phyloP scores from a whole-genome alignment of 2,329 filamentous ascomycete genomes.

The Colletotrichum higginsianum region DNA sequence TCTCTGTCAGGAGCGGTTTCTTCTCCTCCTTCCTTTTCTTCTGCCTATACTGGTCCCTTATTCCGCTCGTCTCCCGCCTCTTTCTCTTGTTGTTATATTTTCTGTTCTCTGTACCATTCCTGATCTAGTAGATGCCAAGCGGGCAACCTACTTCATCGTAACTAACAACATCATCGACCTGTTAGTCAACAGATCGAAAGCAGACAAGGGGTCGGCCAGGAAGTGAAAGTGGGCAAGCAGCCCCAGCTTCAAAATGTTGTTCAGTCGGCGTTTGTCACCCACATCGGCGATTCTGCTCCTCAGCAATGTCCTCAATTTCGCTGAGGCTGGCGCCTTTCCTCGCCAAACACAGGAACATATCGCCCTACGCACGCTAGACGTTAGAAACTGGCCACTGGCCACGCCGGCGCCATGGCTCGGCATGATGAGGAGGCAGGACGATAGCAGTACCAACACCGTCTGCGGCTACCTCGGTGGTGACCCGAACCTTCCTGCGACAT shows the following conservation, averaged over 20 bases:
- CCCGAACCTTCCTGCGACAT: constrained; percentile 68
- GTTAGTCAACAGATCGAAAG: neutral
- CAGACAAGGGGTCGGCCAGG: neutral
- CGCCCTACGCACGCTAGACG: constrained; percentile 53
- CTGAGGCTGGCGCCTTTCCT: constrained; percentile 57
- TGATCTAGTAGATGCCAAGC: neutral
- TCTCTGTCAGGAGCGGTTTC: neutral
- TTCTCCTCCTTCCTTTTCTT: constrained; percentile 11
- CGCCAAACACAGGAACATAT: constrained; percentile 54
- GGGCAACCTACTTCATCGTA: neutral
- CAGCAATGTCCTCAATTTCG: constrained; percentile 51
- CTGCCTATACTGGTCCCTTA: constrained; percentile 4
- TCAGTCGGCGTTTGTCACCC: constrained; percentile 53
- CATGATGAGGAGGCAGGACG: constrained; percentile 57
- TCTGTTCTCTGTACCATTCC: constrained; percentile 1
- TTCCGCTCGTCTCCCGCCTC: neutral
- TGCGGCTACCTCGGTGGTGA: constrained; percentile 72
- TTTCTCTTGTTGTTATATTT: constrained; percentile 17
- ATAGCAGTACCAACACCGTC: constrained; percentile 61
- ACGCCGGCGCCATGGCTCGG: constrained; percentile 57
- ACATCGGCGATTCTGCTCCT: constrained; percentile 54
- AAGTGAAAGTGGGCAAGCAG: constrained; percentile 1
- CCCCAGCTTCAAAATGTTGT: constrained; percentile 45
- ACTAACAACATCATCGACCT: neutral
- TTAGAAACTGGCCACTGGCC: constrained; percentile 58